These are phyloP conservation scores for Cercospora beticola DNA, from an alignment of 2,329 filamentous ascomycete species.

Conservation along the genomic window DNA sequence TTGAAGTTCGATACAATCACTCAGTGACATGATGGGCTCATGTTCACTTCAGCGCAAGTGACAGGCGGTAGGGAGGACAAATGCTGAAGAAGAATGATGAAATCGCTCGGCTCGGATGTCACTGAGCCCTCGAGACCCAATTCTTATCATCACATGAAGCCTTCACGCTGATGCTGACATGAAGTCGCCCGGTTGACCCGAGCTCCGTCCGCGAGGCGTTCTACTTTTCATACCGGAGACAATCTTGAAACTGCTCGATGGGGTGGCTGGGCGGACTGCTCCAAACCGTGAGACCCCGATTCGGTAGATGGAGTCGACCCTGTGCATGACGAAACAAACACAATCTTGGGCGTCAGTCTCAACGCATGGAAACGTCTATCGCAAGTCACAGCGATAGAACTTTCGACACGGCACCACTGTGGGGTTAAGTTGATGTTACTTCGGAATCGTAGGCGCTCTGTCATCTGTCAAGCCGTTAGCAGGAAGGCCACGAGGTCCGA, in stretches of 20 bases:
- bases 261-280: not conserved
- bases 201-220: not conserved
- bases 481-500: not conserved
- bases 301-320: not conserved
- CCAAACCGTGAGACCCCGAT: not conserved
- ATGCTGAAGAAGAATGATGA: not conserved
- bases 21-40: not conserved
- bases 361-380: not conserved
- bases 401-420: not conserved
- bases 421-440: not conserved
- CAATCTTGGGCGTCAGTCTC: not conserved
- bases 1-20: not conserved
- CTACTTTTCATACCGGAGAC: not conserved
- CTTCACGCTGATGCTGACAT: not conserved
- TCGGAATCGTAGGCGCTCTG: not conserved
- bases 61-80: not conserved
- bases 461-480: not conserved
- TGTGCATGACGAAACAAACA: not conserved
- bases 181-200: not conserved
- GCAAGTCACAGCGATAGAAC: not conserved
- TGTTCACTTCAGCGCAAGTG: not conserved
- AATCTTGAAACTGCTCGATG: not conserved
- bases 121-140: not conserved
- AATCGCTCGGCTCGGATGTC: not conserved
- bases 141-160: not conserved